These are phyloP conservation scores for Prinsepia uniflora DNA, from an alignment of 306 rosid genomes.

Conservation along the genomic window DNA sequence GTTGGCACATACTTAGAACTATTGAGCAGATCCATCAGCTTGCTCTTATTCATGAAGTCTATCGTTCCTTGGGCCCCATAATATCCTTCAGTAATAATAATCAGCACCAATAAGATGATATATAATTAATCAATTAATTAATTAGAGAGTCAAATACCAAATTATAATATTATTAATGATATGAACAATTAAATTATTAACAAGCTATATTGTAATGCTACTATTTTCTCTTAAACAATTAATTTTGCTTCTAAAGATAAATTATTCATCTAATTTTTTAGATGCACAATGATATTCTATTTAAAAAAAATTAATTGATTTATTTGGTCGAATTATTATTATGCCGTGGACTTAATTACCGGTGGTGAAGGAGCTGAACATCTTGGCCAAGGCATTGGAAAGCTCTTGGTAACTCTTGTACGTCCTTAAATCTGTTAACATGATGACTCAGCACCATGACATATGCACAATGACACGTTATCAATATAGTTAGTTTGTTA, in stretches of 20 bases:
- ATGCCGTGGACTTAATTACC: constrained; percentile 33
- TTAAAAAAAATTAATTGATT: no score
- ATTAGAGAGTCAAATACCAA: not conserved
- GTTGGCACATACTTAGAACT: constrained; percentile 97
- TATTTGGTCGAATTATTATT: not conserved
- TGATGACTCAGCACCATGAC: no score
- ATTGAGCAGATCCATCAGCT: constrained; percentile 98
- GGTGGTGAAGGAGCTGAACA: constrained; percentile 97
- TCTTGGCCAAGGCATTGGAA: constrained; percentile 93
- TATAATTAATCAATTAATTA: not conserved
- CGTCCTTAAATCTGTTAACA: no score
- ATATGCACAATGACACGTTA: no score
- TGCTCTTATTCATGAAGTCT: constrained; percentile 98
- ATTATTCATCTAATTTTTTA: no score
- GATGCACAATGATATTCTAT: no score
- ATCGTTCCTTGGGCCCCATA: constrained; percentile 98
- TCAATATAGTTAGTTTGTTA: no score
- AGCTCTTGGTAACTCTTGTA: constrained; percentile 86
- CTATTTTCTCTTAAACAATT: no score
- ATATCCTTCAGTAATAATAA: constrained; percentile 50
- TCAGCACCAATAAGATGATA: constrained; percentile 12
- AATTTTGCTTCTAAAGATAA: no score
- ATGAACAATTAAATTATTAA: not conserved
- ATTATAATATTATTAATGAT: not conserved
- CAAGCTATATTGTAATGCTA: not conserved